Percentiles rank a stretch among this genome's conserved stretches.
These are phyloP conservation scores for Sphaerobolus stellatus DNA, from an alignment of 1,284 basidiomycete species.

Conservation along the genomic window DNA sequence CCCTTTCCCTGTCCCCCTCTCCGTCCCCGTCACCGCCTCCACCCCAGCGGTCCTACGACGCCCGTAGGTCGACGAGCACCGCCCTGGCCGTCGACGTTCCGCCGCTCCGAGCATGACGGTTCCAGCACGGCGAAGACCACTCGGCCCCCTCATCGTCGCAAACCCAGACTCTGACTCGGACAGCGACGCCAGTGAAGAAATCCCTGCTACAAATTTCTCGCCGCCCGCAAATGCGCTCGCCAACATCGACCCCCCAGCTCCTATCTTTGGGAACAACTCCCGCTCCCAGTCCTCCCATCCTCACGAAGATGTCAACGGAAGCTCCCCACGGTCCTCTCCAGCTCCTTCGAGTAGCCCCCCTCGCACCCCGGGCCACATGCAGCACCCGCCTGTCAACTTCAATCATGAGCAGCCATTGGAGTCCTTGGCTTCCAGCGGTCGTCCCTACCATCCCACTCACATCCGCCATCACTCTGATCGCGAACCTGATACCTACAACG, in stretches of 20 bases:
- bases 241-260: conserved; percentile 13
- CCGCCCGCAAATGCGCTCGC: conserved; percentile 10
- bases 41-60: background rate
- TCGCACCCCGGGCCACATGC: conserved; percentile 31
- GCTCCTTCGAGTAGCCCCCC: conserved; percentile 12
- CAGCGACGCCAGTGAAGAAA: conserved; percentile 11
- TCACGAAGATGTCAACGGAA: conserved; percentile 10
- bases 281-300: conserved; percentile 1
- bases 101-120: conserved; percentile 7
- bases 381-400: conserved; percentile 23
- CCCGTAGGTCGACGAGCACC: background rate
- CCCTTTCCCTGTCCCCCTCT: background rate
- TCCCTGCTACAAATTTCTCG: too few species aligned
- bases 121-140: conserved; percentile 10
- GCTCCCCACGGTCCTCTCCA: conserved; percentile 14
- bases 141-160: conserved; percentile 15
- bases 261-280: background rate
- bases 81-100: conserved; percentile 9
- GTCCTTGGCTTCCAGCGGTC: conserved; percentile 17
- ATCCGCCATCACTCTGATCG: conserved; percentile 5
- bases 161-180: conserved; percentile 19
- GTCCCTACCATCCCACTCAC: conserved; percentile 14
- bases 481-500: conserved; percentile 4
- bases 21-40: background rate
- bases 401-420: conserved; percentile 22